phyloP scores from a whole-genome alignment of 768 basidiomycete genomes.

The Hypholoma sublateritium region DNA sequence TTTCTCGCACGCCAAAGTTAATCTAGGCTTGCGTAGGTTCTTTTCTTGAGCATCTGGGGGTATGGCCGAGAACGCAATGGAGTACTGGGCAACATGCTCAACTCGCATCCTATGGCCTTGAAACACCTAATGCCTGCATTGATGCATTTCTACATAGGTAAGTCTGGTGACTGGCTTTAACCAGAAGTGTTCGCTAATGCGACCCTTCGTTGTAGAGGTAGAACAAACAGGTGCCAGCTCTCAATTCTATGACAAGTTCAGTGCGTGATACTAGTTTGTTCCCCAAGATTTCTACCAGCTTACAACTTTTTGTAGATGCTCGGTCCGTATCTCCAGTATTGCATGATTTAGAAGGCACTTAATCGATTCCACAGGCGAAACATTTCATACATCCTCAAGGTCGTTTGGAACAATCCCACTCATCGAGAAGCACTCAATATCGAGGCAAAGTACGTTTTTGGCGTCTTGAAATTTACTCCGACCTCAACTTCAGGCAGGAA shows the following conservation, averaged over 20 bases:
- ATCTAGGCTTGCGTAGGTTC: slow-evolving; percentile 42
- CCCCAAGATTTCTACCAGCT: not conserved
- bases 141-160: slow-evolving; percentile 94
- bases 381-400: slow-evolving; percentile 84
- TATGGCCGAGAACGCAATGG: slow-evolving; percentile 68
- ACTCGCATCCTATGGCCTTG: slow-evolving; percentile 80
- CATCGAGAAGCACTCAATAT: slow-evolving; percentile 85
- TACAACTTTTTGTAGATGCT: slow-evolving; percentile 38
- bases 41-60: slow-evolving; percentile 72
- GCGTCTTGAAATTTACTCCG: not conserved
- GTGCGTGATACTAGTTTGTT: slow-evolving; percentile 43
- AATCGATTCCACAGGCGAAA: slow-evolving; percentile 56
- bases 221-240: slow-evolving; percentile 97
- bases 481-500: slow-evolving; percentile 44
- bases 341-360: not conserved
- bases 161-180: slow-evolving; percentile 17
- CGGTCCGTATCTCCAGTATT: slow-evolving; percentile 33
- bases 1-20: not conserved
- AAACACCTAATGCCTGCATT: slow-evolving; percentile 88
- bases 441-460: slow-evolving; percentile 62
- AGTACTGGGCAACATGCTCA: slow-evolving; percentile 79
- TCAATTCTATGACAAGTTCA: slow-evolving; percentile 98
- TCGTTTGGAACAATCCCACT: slow-evolving; percentile 87
- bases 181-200: not conserved
- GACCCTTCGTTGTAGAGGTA: slow-evolving; percentile 61